Base-by-base conservation (phyloP, 768 basidiomycete species). In the Phaffia australis region DNA sequence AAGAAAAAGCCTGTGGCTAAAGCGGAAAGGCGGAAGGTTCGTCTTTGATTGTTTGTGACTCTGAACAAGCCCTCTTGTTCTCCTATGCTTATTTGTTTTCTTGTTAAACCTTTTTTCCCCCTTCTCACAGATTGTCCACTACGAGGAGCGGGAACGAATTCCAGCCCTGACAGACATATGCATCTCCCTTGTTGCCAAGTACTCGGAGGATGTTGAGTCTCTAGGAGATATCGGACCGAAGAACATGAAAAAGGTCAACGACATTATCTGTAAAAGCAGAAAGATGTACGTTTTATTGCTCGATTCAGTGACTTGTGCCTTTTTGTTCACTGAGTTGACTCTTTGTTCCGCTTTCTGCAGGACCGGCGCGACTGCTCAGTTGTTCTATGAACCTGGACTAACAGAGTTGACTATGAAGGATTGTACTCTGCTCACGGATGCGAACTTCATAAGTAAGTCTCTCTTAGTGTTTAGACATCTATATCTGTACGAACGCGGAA, bases 401-500 rank as follows among this genome's bases (percentile, higher is more conserved):
- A 80, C 80, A 3, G 80, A 78, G 11, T 78, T 99, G 46, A 83
- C 81, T 0, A 77, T 99, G 49, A 93, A 89, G 72, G 95, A 99
- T 76, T 87, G 85, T 51, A 95, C 94, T 0, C 86, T n/a, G n/a
- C n/a, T n/a, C n/a, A n/a, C n/a, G n/a, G n/a, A 91, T 94, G 74
- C 70, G 87, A 77, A n/a, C 3, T 30, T 49, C 49, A 56, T 11
- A 50, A 23, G 6, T 6, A 21, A 4, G 14, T 27, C 23, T 49
- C 21, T 52, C 63, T 16, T 64, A 1, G 52, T 25, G 47, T 42
- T 55, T 52, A 29, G 32, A 48, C 59, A 27, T 5, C 42, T 25
- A 14, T 56, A 50, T 50, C 15, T 50, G 15, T 15, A 50, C 15
- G 49, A 50, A 50, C 15, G 49, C 49, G 49, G 49, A n/a, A 15